Base-by-base conservation (phyloP, 352 stramenopile genomes). In the Globisporangium emineosum region DNA sequence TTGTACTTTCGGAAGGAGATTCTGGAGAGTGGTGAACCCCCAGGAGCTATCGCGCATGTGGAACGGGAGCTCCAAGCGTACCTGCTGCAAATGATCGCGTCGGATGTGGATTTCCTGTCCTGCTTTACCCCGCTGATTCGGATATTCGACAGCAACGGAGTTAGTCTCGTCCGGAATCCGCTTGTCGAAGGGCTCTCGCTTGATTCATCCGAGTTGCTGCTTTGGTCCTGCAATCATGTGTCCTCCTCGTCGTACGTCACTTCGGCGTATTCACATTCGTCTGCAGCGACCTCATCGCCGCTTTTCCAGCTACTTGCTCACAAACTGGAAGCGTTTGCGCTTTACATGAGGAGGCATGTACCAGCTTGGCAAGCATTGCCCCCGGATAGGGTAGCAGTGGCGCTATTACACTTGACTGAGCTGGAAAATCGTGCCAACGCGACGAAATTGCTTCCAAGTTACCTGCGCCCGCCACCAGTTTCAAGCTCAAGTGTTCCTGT, bases 191-290 rank as follows among this genome's bases (percentile, higher is more conserved):
- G 80, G 33, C 71, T 91, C 6, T 70, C 83, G 1, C 66, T 91
- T 12, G 80, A 89, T n/a, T 78, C 80, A 27, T 89, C 77, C 21
- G 83, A 91, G 68, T 64, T 91, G 40, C 42, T 91, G 67, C 66
- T 91, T 3, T 90, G 80, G 25, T 80, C 79, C 1, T 91, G 83
- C 49, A 77, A 89, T 37, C 69, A 73, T 47, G 65, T 67, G 4
- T 53, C 45, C 17, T 63, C 69, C 0, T 73, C 71, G 6, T 54
- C 63, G 5, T 60, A 42, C 7, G 29, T 60, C 25, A 47, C 30
- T 37, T 64, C 77, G 15, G 72, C 78, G 37, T 74, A 64, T 19
- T 86, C 76, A 21, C 40, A 55, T 33, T 27, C 55, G 21, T 67
- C 62, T 10, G 60, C 68, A 2, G 60, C 61, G 0, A 70, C 70